A percentile compares a stretch with the other conserved stretches of the same genome.
phyloP scores from a whole-genome alignment of 2,329 filamentous ascomycete species.

The Lachnellula arida region DNA sequence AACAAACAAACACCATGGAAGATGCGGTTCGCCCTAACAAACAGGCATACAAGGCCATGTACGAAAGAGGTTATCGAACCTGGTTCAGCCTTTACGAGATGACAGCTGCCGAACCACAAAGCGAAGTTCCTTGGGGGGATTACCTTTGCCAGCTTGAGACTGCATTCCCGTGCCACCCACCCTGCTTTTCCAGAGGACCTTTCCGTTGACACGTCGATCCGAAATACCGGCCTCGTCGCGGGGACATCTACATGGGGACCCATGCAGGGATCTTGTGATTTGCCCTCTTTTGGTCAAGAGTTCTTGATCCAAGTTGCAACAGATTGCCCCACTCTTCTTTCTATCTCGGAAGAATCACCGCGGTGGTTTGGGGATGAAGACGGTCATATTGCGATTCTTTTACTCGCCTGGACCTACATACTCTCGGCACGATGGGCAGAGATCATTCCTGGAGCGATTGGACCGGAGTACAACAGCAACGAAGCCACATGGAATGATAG shows the following conservation, averaged over 20 bases:
- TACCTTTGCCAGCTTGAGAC: conserved; percentile 14
- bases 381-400: conserved; percentile 22
- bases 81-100: conserved; percentile 24
- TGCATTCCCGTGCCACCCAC: conserved; percentile 16
- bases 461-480: background rate
- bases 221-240: conserved; percentile 19
- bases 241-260: conserved; percentile 22
- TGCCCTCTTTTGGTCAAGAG: conserved; percentile 24
- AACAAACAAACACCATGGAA: no score
- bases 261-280: conserved; percentile 15
- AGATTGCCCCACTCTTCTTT: background rate
- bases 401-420: conserved; percentile 30
- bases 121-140: conserved; percentile 13
- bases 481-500: no score
- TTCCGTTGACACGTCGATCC: conserved; percentile 18
- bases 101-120: conserved; percentile 13
- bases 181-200: conserved; percentile 24
- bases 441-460: conserved; percentile 25
- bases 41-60: conserved; percentile 23
- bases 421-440: conserved; percentile 32
- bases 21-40: conserved; percentile 26
- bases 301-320: conserved; percentile 18
- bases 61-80: conserved; percentile 27
- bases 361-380: conserved; percentile 10
- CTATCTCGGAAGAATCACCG: conserved; percentile 11